phyloP scores from a whole-genome alignment of 2,329 filamentous ascomycete species.

The Bipolaris zeicola region DNA sequence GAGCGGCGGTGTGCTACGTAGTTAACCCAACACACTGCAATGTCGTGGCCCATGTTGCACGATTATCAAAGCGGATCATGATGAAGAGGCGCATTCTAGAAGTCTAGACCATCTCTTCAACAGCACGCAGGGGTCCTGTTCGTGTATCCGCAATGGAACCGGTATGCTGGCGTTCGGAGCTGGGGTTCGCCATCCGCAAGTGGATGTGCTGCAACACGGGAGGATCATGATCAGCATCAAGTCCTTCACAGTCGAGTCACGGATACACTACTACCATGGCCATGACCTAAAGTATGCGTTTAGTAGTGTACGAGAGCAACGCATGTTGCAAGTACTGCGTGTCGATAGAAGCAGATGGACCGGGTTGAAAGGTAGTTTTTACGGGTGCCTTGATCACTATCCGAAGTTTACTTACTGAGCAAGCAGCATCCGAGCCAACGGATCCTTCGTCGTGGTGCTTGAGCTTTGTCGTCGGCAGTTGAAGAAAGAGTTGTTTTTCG shows the following conservation, averaged over 20 bases:
- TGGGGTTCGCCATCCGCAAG: constrained; percentile 18
- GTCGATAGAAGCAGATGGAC: not conserved
- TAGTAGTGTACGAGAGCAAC: not conserved
- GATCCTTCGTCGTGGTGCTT: not conserved
- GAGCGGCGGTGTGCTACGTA: constrained; percentile 41
- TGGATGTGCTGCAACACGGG: constrained; percentile 24
- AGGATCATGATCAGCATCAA: constrained; percentile 27
- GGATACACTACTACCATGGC: not conserved
- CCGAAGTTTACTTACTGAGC: not conserved
- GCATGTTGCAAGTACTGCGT: not conserved
- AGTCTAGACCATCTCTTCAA: constrained; percentile 4
- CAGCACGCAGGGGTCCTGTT: constrained; percentile 4
- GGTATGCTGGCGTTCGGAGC: constrained; percentile 12
- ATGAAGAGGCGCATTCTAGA: not conserved
- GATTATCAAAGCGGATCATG: not conserved
- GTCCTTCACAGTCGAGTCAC: constrained; percentile 10
- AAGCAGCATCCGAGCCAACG: too few species aligned
- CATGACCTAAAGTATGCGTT: not conserved
- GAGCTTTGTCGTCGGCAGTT: not conserved
- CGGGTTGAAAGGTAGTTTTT: not conserved
- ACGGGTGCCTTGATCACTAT: not conserved
- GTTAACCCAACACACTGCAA: not conserved
- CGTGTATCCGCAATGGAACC: constrained; percentile 4
- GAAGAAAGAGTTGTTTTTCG: not conserved
- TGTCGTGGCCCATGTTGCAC: constrained; percentile 1